phyloP scores from a whole-genome alignment of 1,284 basidiomycete genomes.

The Ustilago xerochloae region DNA sequence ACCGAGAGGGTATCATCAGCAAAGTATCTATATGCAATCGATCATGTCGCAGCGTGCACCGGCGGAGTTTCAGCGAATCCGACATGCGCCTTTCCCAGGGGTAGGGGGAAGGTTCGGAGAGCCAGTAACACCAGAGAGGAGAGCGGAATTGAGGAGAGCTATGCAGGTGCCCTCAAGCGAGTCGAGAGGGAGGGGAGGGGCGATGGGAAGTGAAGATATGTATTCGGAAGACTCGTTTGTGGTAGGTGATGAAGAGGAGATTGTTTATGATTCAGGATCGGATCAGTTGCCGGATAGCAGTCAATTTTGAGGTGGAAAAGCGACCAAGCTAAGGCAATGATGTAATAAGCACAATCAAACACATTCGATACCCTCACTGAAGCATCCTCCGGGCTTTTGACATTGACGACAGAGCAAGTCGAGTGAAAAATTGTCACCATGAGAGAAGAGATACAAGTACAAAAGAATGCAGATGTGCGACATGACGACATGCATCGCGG shows the following conservation, averaged over 20 bases:
- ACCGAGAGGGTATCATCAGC: slow-evolving; percentile 74
- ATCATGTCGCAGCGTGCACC: slow-evolving; percentile 57
- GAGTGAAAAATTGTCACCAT: not conserved
- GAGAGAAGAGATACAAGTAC: slow-evolving; percentile 16
- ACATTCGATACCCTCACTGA: not conserved
- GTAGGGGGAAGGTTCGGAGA: slow-evolving; percentile 49
- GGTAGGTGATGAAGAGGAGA: slow-evolving; percentile 59
- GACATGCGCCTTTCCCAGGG: slow-evolving; percentile 48
- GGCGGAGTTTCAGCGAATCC: slow-evolving; percentile 32
- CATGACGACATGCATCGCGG: too few species aligned
- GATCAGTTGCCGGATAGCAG: slow-evolving; percentile 37
- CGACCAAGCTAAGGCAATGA: not conserved
- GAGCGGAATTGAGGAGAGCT: slow-evolving; percentile 6
- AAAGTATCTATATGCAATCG: slow-evolving; percentile 62
- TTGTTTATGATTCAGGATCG: slow-evolving; percentile 34
- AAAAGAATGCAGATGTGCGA: too few species aligned
- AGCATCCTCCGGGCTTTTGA: not conserved
- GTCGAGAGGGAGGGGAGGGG: slow-evolving; percentile 12
- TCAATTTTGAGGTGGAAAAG: slow-evolving; percentile 18
- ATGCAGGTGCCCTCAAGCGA: slow-evolving; percentile 39
- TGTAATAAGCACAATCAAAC: not conserved
- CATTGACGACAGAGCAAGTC: not conserved
- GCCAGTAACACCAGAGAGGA: slow-evolving; percentile 15
- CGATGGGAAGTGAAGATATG: slow-evolving; percentile 37
- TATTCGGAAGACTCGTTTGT: slow-evolving; percentile 64